Conservation (phyloP, 2,329 filamentous ascomycete genomes). For the Neopestalotiopsis rosae region DNA sequence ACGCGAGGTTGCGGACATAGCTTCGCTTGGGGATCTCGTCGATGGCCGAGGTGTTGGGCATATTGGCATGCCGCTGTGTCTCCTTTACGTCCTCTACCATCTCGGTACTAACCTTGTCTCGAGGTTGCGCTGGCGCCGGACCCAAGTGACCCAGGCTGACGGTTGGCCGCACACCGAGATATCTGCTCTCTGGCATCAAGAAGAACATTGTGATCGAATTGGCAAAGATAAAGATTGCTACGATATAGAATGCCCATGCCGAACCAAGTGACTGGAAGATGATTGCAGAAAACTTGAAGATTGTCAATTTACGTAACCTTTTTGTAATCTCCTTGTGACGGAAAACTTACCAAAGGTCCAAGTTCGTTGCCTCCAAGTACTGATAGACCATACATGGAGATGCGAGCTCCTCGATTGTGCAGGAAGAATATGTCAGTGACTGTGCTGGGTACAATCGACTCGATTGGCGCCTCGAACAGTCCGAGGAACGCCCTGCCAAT, state of each 20-base stretch:
- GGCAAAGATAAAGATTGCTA: slow-evolving; percentile 32
- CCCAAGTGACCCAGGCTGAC: neutral
- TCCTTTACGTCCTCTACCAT: slow-evolving; percentile 2
- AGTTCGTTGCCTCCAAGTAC: slow-evolving; percentile 37
- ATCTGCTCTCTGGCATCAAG: slow-evolving; percentile 37
- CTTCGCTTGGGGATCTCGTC: slow-evolving; percentile 28
- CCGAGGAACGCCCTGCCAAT: slow-evolving; percentile 7
- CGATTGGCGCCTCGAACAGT: slow-evolving; percentile 6
- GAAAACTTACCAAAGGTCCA: slow-evolving; percentile 28
- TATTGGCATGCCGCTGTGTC: neutral
- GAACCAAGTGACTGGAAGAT: slow-evolving; percentile 34
- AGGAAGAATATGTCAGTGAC: slow-evolving; percentile 39
- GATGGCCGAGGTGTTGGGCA: neutral
- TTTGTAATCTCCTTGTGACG: neutral
- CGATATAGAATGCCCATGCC: slow-evolving; percentile 39
- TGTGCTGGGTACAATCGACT: slow-evolving; percentile 34
- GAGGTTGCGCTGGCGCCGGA: neutral
- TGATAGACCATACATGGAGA: slow-evolving; percentile 38
- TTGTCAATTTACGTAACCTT: neutral
- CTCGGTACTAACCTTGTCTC: neutral
- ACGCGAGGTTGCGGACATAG: slow-evolving; percentile 30
- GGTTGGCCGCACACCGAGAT: slow-evolving; percentile 13
- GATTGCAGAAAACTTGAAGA: slow-evolving; percentile 32
- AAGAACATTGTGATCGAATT: slow-evolving; percentile 35
- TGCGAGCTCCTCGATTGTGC: slow-evolving; percentile 38